Evolutionary conservation across 176 grass and related monocot genomes (phyloP).

Genomic region (sorghum (Sorghum bicolor)): Sorghum_bicolor_NCBIv3 NC_012876.2:61087001-61087500

Average conservation of each 20-base stretch:
- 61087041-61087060: slow-evolving; percentile 19
- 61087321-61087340: not conserved
- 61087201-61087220: not conserved
- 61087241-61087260: not conserved
- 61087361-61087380: not conserved
- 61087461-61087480: not conserved
- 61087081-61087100: not conserved
- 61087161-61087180: slow-evolving; percentile 20
- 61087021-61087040: not conserved
- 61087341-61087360: not conserved
- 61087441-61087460: not conserved
- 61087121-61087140: not conserved
- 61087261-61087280: not conserved
- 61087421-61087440: too few relatives aligned
- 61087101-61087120: not conserved
- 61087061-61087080: slow-evolving; percentile 17
- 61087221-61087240: not conserved
- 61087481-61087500: not conserved
- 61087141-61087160: not conserved
- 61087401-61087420: too few relatives aligned
- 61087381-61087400: too few relatives aligned
- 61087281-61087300: slow-evolving; percentile 14
- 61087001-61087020: not conserved
- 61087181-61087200: slow-evolving; percentile 41
- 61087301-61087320: not conserved